Evolutionary conservation across 768 basidiomycete genomes (phyloP), one percentile per base, ranked within the genome.

Genomic region (Lactarius quietus): DNA sequence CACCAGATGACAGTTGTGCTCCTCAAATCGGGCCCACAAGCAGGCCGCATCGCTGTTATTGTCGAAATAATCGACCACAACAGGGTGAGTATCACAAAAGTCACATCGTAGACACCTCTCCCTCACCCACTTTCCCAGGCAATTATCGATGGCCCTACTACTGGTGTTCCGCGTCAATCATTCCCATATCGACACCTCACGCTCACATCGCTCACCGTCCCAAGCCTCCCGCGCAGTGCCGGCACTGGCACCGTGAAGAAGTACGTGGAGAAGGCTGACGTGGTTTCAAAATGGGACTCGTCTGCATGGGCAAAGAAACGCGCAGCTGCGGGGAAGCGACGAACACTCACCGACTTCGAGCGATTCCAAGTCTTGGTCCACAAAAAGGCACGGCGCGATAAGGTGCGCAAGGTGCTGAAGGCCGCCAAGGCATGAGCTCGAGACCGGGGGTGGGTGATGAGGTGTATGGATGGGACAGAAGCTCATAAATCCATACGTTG

Each of bases 51-150:
- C 72, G 97, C 97, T 62, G 90, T 94, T 69, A 95, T 99, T 76
- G 88, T 87, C 58, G 95, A 98, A 79, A 95, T 98, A 78, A 95
- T 98, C 70, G 97, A 98, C 86, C 96, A 98, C 84, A 96, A 95
- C 83, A 87, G 95, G 76, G 96, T 97, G 75, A 67, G 90, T 77
- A 23, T 4, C 14, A 14, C 15, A 6, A 18, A 9, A 28, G 20
- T 45, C 23, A 6, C 17, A 52, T 3, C 26, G 36, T 33, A 33
- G 41, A 38, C 23, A 26, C 58, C n/a, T 31, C 57, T 39, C 58
- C 20, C 36, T 52, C 29, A n/a, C 45, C 23, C 28, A 55, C 56
- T 23, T 39, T 28, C 59, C 0, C 73, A 98, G 96, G 96, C 95
- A 38, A 86, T 99, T 75, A 86, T 98, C 73, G 96, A 98, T 78